Conservation (phyloP, 2,329 filamentous ascomycete species). For the Xylaria sp. region DNA sequence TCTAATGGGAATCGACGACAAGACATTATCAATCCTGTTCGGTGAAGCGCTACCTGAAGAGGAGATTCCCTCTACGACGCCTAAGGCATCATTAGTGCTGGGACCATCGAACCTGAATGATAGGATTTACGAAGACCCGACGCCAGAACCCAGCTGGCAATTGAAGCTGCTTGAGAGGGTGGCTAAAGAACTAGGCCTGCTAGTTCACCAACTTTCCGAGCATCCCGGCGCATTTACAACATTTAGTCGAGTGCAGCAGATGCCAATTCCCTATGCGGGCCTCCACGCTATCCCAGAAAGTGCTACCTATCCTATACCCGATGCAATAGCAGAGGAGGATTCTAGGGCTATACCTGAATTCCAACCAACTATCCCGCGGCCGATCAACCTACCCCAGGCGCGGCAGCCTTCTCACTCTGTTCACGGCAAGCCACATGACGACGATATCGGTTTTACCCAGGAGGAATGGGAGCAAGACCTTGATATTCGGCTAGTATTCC, state of each 20-base stretch:
- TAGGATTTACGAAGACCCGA: conserved; percentile 39
- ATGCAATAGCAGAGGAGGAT: conserved; percentile 55
- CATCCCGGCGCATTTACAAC: conserved; percentile 89
- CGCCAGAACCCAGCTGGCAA: conserved; percentile 67
- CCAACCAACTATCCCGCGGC: conserved; percentile 53
- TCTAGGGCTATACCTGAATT: conserved; percentile 53
- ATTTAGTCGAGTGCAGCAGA: conserved; percentile 70
- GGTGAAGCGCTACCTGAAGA: conserved; percentile 73
- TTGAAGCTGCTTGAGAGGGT: conserved; percentile 81
- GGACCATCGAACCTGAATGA: conserved; percentile 35
- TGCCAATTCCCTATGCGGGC: conserved; percentile 77
- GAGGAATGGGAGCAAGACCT: conserved; percentile 95
- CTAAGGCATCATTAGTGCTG: conserved; percentile 50
- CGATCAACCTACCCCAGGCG: conserved; percentile 46
- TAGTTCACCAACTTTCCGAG: conserved; percentile 83
- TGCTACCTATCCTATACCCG: conserved; percentile 42
- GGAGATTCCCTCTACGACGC: conserved; percentile 54
- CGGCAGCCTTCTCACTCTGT: conserved; percentile 25
- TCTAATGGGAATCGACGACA: conserved; percentile 88
- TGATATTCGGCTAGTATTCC: conserved; percentile 89
- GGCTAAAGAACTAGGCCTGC: conserved; percentile 81
- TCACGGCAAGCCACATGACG: conserved; percentile 31
- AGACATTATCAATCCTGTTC: conserved; percentile 81
- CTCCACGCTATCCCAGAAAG: conserved; percentile 69
- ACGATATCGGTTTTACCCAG: conserved; percentile 55